A percentile compares a stretch with the other conserved stretches of the same genome.
These are phyloP conservation scores for Cyclanthera cordifolia DNA, from an alignment of 306 rosid species.

Conservation along the genomic window DNA sequence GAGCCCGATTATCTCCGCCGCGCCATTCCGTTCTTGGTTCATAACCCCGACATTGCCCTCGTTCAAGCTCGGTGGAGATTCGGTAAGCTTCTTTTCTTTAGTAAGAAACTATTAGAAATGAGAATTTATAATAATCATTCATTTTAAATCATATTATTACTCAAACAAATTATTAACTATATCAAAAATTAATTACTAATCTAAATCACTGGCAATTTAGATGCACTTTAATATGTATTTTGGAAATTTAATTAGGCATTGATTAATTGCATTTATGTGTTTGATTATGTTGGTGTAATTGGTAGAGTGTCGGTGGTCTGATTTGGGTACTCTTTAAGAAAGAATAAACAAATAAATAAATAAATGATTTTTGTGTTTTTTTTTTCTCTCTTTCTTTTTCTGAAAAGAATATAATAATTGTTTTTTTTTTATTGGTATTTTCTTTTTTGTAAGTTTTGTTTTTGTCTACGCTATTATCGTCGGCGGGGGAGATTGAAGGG, in stretches of 20 bases:
- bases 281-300: constrained; percentile 3
- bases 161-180: no score
- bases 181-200: no score
- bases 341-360: no score
- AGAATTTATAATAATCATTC: no score
- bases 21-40: constrained; percentile 74
- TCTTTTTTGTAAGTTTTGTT: background rate
- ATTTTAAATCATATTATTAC: background rate
- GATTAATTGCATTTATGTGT: background rate
- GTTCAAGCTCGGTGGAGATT: constrained; percentile 99
- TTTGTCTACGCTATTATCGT: constrained; percentile 14
- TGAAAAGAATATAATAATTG: no score
- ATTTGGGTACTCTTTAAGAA: background rate
- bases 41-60: constrained; percentile 70
- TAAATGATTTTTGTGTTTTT: no score
- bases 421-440: no score
- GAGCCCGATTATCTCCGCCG: constrained; percentile 81
- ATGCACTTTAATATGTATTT: background rate
- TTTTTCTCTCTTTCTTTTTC: no score
- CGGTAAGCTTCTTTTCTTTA: constrained; percentile 32
- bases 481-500: no score
- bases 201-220: no score
- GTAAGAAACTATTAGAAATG: no score
- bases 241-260: background rate
- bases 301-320: constrained; percentile 56